Conservation (phyloP, 2,329 filamentous ascomycete species). For the Alternaria burnsii region DNA sequence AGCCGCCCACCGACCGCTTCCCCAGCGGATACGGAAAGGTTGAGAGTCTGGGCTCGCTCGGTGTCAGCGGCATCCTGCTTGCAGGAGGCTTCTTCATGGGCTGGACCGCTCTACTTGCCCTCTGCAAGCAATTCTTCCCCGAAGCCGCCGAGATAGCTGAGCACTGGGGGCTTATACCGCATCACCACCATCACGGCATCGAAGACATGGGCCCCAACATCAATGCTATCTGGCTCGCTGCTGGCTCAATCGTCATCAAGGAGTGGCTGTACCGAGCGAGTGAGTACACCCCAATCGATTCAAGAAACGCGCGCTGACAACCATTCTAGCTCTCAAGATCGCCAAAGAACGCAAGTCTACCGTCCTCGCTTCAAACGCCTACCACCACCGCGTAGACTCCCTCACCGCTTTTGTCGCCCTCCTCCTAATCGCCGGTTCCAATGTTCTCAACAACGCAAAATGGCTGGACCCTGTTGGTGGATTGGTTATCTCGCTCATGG, state of each 20-base stretch:
- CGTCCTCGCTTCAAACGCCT: constrained; percentile 92
- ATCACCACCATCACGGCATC: constrained; percentile 69
- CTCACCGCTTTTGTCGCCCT: constrained; percentile 94
- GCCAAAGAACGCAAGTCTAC: constrained; percentile 93
- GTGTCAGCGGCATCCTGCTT: constrained; percentile 90
- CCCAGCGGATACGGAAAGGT: constrained; percentile 95
- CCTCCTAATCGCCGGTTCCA: constrained; percentile 86
- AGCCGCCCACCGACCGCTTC: constrained; percentile 82
- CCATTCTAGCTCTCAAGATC: constrained; percentile 82
- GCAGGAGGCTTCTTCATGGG: constrained; percentile 93
- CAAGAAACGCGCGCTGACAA: constrained; percentile 31
- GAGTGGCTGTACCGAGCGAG: constrained; percentile 98
- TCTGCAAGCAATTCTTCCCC: constrained; percentile 59
- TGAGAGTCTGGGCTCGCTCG: constrained; percentile 93
- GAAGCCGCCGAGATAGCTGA: constrained; percentile 55
- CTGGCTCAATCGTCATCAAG: constrained; percentile 88
- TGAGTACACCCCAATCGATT: constrained; percentile 53
- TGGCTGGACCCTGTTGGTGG: constrained; percentile 97
- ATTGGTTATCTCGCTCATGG: constrained; percentile 89
- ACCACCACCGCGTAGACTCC: constrained; percentile 96
- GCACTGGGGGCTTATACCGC: constrained; percentile 55
- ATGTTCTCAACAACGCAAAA: constrained; percentile 81
- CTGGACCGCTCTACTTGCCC: constrained; percentile 68
- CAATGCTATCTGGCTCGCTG: constrained; percentile 93
- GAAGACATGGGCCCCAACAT: constrained; percentile 78